These are phyloP conservation scores for Coemansia pectinata DNA, from an alignment of 192 early-diverging fungal genomes.

Conservation along the genomic window DNA sequence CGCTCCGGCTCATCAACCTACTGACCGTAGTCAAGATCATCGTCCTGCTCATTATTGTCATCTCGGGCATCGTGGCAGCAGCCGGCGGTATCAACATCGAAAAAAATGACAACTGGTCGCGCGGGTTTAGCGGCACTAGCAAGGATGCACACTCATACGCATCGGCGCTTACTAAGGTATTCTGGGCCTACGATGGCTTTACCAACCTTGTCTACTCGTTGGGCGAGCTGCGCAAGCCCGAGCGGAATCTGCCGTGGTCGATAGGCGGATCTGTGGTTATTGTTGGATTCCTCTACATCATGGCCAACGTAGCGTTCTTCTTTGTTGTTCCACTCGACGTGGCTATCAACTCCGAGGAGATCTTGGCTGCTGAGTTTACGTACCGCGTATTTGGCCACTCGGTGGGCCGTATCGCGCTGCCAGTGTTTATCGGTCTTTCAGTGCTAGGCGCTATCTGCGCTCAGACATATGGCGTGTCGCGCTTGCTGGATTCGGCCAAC, in stretches of 20 bases:
- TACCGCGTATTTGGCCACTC: constrained; percentile 57
- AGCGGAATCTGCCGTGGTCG: constrained; percentile 75
- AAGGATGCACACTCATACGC: constrained; percentile 51
- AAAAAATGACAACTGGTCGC: constrained; percentile 50
- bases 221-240: constrained; percentile 82
- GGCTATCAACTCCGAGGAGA: constrained; percentile 64
- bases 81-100: constrained; percentile 54
- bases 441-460: constrained; percentile 55
- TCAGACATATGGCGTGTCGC: constrained; percentile 58
- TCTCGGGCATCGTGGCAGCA: constrained; percentile 67
- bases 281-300: constrained; percentile 71
- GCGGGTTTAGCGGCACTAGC: constrained; percentile 67
- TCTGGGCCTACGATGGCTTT: constrained; percentile 66
- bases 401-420: constrained; percentile 56
- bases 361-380: constrained; percentile 63
- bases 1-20: constrained; percentile 69
- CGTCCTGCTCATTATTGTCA: constrained; percentile 64
- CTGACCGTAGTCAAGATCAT: constrained; percentile 74
- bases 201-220: constrained; percentile 80
- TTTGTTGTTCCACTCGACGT: constrained; percentile 71
- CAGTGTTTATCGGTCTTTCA: constrained; percentile 58
- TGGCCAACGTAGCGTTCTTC: constrained; percentile 83
- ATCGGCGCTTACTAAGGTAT: constrained; percentile 56
- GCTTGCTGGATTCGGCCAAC: constrained; percentile 58
- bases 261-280: constrained; percentile 74